Evolutionary conservation across 2,329 filamentous ascomycete genomes (phyloP).

Genomic region (Basipetospora sp.): DNA sequence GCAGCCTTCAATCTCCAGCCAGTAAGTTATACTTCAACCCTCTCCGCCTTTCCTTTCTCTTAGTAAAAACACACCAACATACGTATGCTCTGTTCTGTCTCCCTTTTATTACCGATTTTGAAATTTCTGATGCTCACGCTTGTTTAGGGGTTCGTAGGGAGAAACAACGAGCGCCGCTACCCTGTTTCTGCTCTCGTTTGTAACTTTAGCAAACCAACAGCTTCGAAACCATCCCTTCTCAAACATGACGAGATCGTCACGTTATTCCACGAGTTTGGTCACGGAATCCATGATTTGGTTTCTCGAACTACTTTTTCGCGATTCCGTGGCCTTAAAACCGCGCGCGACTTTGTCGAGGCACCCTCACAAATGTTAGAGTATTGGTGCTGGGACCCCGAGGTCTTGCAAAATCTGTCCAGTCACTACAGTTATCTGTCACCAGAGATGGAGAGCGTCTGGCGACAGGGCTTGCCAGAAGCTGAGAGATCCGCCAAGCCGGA

Average conservation of each 20-base stretch:
- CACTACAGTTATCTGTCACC: too few relatives aligned
- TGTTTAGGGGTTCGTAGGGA: slow-evolving; percentile 50
- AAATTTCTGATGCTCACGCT: too few relatives aligned
- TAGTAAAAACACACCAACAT: too few relatives aligned
- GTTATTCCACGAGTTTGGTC: slow-evolving; percentile 63
- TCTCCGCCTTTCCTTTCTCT: too few relatives aligned
- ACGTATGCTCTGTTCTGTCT: too few relatives aligned
- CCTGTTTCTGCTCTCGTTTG: slow-evolving; percentile 68
- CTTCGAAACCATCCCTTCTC: slow-evolving; percentile 60
- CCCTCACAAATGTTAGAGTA: slow-evolving; percentile 63
- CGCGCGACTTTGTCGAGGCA: slow-evolving; percentile 57
- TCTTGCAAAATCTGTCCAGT: slow-evolving; percentile 51
- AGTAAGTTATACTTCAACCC: too few relatives aligned
- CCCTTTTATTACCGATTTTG: too few relatives aligned
- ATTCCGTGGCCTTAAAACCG: slow-evolving; percentile 53
- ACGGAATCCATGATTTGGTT: slow-evolving; percentile 57
- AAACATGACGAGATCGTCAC: slow-evolving; percentile 76
- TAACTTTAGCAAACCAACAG: slow-evolving; percentile 71
- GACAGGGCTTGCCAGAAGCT: too few relatives aligned
- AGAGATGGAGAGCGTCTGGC: too few relatives aligned
- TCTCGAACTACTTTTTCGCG: slow-evolving; percentile 47
- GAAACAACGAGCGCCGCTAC: slow-evolving; percentile 57
- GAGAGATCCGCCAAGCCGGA: too few relatives aligned
- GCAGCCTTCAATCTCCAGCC: slow-evolving; percentile 74
- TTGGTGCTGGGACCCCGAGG: slow-evolving; percentile 57